Evolutionary conservation across 2,329 filamentous ascomycete species (phyloP), one percentile per base, ranked within the genome.

Genomic region (Fragosphaeria purpurea): DNA sequence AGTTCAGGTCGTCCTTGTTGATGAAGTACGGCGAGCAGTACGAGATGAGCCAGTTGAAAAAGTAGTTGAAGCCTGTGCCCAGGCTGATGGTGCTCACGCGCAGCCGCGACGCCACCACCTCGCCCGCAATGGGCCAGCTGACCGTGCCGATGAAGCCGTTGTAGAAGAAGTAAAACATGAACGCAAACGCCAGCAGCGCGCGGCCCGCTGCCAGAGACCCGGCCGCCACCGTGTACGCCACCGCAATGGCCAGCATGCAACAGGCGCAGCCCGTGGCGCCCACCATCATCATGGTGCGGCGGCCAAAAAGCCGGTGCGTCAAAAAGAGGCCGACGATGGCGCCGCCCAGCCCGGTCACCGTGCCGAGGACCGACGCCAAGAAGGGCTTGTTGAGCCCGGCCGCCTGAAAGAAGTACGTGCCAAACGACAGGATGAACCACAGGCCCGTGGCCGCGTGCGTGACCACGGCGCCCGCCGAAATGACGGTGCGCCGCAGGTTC

Each of bases 21-120:
- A 71, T 70, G 50, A 71, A 71, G 52, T 70, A 70, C 6, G 69
- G 68, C 10, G 66, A 63, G 5, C 65, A 69, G 55, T 69, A 70
- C 0, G 65, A 67, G 1, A 63, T 67, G 6, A 70, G 59, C 69
- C 66, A 7, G 55, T 58, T n/a, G 64, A 65, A 41, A 69, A 65
- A 0, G 67, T 69, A 47, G 67, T 22, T 22, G 22, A 22, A 22
- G 22, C 22, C 22, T 22, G 22, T 22, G 22, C 22, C 22, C 22
- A 22, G 22, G 22, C 22, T 22, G 22, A 22, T 22, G 22, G 22
- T 22, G 22, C 22, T 61, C 6, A 62, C 55, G 37, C 67, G 61
- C 35, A 67, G 53, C 32, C 61, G 59, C 2, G 63, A 65, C 32
- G 60, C 63, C 5, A 62, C 59, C 10, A 62, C 61, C 50, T 69